A percentile compares a stretch with the other conserved stretches of the same genome.
Conservation (phyloP, 1,284 basidiomycete genomes). For the Ustilago esculenta region DNA sequence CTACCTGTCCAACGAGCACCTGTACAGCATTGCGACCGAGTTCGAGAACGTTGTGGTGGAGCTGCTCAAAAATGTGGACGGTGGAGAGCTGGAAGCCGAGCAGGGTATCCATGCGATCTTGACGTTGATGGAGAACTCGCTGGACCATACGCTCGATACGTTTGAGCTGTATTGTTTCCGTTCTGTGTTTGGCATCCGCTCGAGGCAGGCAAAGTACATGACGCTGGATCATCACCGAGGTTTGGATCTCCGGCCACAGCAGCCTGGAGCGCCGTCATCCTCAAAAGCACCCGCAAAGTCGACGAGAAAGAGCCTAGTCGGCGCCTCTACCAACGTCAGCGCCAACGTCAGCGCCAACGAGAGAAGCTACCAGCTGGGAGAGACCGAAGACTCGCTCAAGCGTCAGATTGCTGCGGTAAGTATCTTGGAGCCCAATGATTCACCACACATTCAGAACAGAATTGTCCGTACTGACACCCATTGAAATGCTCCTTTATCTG, state of each 20-base stretch:
- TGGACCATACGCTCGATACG: slow-evolving; percentile 64
- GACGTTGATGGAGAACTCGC: slow-evolving; percentile 63
- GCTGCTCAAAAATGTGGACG: slow-evolving; percentile 28
- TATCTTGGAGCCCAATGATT: neutral
- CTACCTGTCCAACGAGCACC: slow-evolving; percentile 61
- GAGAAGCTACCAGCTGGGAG: slow-evolving; percentile 44
- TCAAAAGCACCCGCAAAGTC: slow-evolving; percentile 3
- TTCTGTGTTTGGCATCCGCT: slow-evolving; percentile 59
- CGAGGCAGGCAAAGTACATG: slow-evolving; percentile 56
- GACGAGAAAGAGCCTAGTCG: slow-evolving; percentile 18
- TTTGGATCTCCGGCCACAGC: slow-evolving; percentile 54
- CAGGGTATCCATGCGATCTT: slow-evolving; percentile 59
- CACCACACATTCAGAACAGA: neutral
- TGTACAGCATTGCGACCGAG: slow-evolving; percentile 56
- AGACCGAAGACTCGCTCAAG: slow-evolving; percentile 48
- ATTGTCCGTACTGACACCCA: neutral
- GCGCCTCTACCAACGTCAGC: slow-evolving; percentile 3
- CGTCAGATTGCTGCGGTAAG: slow-evolving; percentile 47
- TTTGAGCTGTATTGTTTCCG: slow-evolving; percentile 64
- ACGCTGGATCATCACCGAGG: slow-evolving; percentile 64
- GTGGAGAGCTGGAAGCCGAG: slow-evolving; percentile 56
- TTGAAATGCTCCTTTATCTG: neutral
- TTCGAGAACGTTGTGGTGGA: slow-evolving; percentile 53
- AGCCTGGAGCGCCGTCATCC: slow-evolving; percentile 2
- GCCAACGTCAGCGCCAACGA: slow-evolving; percentile 25